Evolutionary conservation across 2,329 filamentous ascomycete species (phyloP), one percentile per base, ranked within the genome.

Genomic region (Chrysoporthe deuterocubensis): DNA sequence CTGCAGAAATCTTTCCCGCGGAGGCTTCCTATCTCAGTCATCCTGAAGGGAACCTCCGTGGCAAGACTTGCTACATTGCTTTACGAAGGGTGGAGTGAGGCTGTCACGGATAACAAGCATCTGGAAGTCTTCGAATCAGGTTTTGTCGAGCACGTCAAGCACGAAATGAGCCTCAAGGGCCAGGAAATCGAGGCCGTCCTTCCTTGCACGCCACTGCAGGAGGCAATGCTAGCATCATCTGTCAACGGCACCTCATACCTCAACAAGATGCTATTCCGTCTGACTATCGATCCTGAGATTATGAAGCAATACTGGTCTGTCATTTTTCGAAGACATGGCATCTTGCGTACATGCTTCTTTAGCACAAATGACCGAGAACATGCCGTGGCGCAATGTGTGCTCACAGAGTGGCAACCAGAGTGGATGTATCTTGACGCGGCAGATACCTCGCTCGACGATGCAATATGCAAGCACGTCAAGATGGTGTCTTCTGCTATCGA

Each of bases 141-240:
- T 1, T 77, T 79, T 50, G 50, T 74, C 1, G 46, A 71, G 3
- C 58, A 62, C 37, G 66, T 84, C 7, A 73, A 71, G 37, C 66
- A 75, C 6, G 73, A 71, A 0, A 80, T 85, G 65, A 57, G 71
- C 4, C 18, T 68, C 4, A 69, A 76, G 2, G 76, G 76, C 0
- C 75, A 77, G 4, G 57, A 72, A 0, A 80, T 91, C 2, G 78
- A 85, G 42, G 82, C 80, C 1, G 82, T 97, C 9, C 79, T 94
- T 5, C 94, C 94, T 0, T 97, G 94, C 75, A 96, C 93, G 1
- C 92, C 94, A 0, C 80, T 97, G 0, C 94, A 97, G 76, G 92
- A 96, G 79, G 91, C 90, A 0, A 97, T 97, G 93, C 82, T 97
- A 0, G 90, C 89, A 2, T 86, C 87, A 9, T 73, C 81, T 70